Evolutionary conservation across 495 filamentous ascomycete species (phyloP), one percentile per base, ranked within the genome.

Genomic region (Margaritispora aquatica): DNA sequence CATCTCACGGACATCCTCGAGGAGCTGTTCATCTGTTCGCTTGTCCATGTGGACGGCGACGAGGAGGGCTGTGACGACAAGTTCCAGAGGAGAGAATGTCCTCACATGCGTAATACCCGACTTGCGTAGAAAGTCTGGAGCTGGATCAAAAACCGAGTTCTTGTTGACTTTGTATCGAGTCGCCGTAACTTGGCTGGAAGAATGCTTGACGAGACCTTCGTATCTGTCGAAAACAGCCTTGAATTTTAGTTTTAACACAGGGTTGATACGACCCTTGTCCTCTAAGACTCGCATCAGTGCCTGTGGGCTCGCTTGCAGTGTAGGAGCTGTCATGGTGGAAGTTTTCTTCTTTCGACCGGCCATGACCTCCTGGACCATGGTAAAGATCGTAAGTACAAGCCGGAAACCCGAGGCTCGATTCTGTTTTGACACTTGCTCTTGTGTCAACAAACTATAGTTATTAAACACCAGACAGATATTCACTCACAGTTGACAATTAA

Each of bases 81-180:
- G 65, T 52, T 80, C 77, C 2, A 80, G 52, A 5, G 77, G 77
- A 1, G 77, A 70, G 59, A 78, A 80, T 34, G 66, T 68, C 1
- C 60, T 56, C 17, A 63, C 61, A 36, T 68, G 66, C 10, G 59
- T 46, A 5, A 63, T 26, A 2, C 44, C 56, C 26, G 55, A 31
- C 1, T 36, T 48, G 29, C 41, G 29, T 10, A 68, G 53, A 36
- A 54, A 66, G 4, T 61, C 41, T 7, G 66, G 66, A 44, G 63
- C 55, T 22, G 63, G 54, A 44, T 63, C 60, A 50, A 68, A 68
- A 9, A 58, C 63, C 0, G 63, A 61, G 36, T 68, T 58, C 0
- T 2, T 13, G 2, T 61, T 58, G 46, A 65, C 55, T 51, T 63
- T 60, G 24, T 29, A 62, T 1, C 57, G 26, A 29, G 51, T 61